A percentile compares a stretch with the other conserved stretches of the same genome.
These are phyloP conservation scores for Madurella mycetomatis DNA, from an alignment of 2,329 filamentous ascomycete species.

Conservation along the genomic window DNA sequence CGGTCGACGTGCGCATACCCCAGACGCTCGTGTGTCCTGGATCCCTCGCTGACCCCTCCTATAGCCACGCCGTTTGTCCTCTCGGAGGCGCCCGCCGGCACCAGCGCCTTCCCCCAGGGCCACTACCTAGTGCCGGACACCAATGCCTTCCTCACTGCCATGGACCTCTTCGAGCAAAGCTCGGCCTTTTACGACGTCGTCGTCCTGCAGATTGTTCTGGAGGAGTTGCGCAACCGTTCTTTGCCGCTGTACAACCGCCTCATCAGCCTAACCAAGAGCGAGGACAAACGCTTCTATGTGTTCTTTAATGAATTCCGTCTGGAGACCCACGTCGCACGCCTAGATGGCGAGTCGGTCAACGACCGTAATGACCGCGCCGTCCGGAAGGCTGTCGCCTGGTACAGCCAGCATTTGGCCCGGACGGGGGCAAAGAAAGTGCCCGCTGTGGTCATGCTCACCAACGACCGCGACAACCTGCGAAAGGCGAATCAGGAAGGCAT, in stretches of 20 bases:
- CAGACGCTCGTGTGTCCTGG: neutral
- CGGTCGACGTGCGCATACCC: conserved; percentile 58
- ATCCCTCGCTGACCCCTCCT: conserved; percentile 23
- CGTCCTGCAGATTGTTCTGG: conserved; percentile 89
- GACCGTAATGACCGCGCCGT: conserved; percentile 95
- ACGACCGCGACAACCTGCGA: conserved; percentile 80
- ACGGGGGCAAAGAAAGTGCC: conserved; percentile 61
- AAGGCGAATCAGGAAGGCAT: conserved; percentile 76
- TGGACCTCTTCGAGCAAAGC: conserved; percentile 94
- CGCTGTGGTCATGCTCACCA: conserved; percentile 85
- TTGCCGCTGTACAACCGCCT: conserved; percentile 92
- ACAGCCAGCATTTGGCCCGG: conserved; percentile 70
- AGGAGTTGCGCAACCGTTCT: conserved; percentile 91
- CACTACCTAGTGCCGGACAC: conserved; percentile 96
- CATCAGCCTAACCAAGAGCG: conserved; percentile 84
- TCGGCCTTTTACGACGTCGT: conserved; percentile 95
- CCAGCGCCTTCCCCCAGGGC: conserved; percentile 74
- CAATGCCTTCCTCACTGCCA: conserved; percentile 89
- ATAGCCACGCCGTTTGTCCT: conserved; percentile 78
- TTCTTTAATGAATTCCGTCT: conserved; percentile 98
- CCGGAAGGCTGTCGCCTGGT: conserved; percentile 82
- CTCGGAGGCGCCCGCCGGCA: conserved; percentile 81
- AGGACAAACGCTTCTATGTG: conserved; percentile 95
- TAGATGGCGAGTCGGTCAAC: conserved; percentile 81
- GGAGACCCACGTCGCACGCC: conserved; percentile 79